Percentiles rank a stretch among this genome's conserved stretches.
phyloP scores from a whole-genome alignment of 2,329 filamentous ascomycete genomes.

The Curvularia lunata region DNA sequence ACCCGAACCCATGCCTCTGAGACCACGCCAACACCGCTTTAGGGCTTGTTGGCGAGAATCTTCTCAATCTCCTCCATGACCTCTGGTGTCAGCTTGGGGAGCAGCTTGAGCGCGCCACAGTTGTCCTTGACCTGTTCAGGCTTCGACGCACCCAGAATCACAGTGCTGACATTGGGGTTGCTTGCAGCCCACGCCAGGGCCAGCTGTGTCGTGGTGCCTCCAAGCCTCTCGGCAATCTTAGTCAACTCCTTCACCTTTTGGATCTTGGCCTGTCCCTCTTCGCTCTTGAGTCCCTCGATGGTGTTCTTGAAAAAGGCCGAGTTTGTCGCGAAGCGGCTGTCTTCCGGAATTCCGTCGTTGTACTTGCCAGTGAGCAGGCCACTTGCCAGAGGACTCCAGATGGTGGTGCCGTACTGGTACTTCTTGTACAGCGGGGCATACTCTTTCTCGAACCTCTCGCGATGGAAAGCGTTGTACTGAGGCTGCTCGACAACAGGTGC shows the following conservation, averaged over 20 bases:
- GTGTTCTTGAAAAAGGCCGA: slow-evolving; percentile 64
- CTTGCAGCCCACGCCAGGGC: slow-evolving; percentile 66
- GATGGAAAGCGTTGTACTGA: slow-evolving; percentile 68
- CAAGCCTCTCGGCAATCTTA: slow-evolving; percentile 58
- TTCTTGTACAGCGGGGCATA: slow-evolving; percentile 64
- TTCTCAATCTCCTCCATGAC: slow-evolving; percentile 51
- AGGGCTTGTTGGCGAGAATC: slow-evolving; percentile 50
- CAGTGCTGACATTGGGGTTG: slow-evolving; percentile 64
- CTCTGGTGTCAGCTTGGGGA: slow-evolving; percentile 49
- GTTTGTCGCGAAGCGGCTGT: slow-evolving; percentile 66
- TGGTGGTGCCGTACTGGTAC: slow-evolving; percentile 62
- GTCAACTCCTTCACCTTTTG: slow-evolving; percentile 64
- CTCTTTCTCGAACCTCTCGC: slow-evolving; percentile 67
- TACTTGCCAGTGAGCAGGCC: slow-evolving; percentile 69
- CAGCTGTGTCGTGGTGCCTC: slow-evolving; percentile 58
- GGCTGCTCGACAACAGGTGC: slow-evolving; percentile 62
- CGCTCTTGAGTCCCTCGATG: slow-evolving; percentile 58
- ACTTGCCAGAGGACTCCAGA: slow-evolving; percentile 61
- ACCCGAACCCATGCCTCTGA: not conserved
- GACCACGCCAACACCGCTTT: slow-evolving; percentile 9
- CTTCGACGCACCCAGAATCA: slow-evolving; percentile 63
- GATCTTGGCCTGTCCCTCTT: slow-evolving; percentile 60
- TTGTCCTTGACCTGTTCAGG: slow-evolving; percentile 58
- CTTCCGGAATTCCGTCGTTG: slow-evolving; percentile 67
- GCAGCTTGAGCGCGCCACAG: slow-evolving; percentile 54